Evolutionary conservation across 257 asterid genomes (phyloP), one percentile per base, ranked within the genome.

Genomic region (Phtheirospermum japonicum): DNA sequence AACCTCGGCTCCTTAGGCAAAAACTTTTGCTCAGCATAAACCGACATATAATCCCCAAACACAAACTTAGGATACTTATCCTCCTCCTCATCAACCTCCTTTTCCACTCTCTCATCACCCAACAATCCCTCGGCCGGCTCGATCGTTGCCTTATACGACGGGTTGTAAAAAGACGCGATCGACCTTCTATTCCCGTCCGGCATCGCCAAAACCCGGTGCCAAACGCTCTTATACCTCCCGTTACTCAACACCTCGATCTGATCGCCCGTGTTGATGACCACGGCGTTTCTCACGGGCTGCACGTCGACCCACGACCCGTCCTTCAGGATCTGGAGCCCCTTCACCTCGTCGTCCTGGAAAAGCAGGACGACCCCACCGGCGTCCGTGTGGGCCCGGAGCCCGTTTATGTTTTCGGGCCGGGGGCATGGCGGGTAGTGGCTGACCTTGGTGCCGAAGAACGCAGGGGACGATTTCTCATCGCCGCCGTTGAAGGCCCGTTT

Each of bases 401-500:
- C 97, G 16, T 59, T 81, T 5, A 81, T 80, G 64, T 57, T 83
- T 0, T 87, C 85, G 0, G 97, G 95, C 57, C 66, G 63, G 9
- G 97, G 90, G 59, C 97, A 89, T 0, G 94, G 94, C 0, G 97
- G 97, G 62, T 89, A 89, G 68, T 87, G 97, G 76, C 97, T 89
- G 26, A 89, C 85, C 65, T 89, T 89, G n/a, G 95, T 89, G 19
- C 95, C 97, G 5, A 87, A 89, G 66, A 89, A 87, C 50, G 97
- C 95, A 0, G 56, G 7, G 52, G 13, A 31, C 4, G 57, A 49
- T 12, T 64, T 48, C 42, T 73, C 68, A 9, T 76, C 80, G 20
- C 77, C 88, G 0, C 72, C 78, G 9, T 84, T 80, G 75, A 89
- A 87, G n/a, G 92, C 83, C 67, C 74, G 80, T 39, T 78, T 78